Conservation (phyloP, 2,329 filamentous ascomycete genomes). For the Cadophora sp. region DNA sequence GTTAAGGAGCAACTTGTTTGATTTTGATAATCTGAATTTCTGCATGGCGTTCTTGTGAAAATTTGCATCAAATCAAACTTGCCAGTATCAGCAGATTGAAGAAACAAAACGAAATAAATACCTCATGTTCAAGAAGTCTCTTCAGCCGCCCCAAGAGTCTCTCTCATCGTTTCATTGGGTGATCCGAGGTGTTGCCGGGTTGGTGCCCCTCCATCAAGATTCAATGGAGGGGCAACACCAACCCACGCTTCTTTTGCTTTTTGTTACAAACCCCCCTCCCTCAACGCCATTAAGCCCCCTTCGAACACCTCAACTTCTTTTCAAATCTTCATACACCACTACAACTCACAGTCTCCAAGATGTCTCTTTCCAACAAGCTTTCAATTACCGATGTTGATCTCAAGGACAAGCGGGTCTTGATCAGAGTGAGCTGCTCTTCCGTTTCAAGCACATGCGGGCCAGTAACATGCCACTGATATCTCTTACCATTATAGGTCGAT, state of each 20-base stretch:
- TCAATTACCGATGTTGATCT: constrained; percentile 95
- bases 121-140: constrained; percentile 9
- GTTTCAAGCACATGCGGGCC: constrained; percentile 2
- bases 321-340: constrained; percentile 20
- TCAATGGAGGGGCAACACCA: constrained; percentile 33
- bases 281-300: constrained; percentile 25
- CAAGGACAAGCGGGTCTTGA: constrained; percentile 97
- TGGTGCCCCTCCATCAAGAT: constrained; percentile 33
- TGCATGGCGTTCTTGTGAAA: neutral
- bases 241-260: constrained; percentile 32
- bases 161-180: constrained; percentile 12
- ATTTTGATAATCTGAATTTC: neutral
- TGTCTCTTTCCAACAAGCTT: constrained; percentile 99
- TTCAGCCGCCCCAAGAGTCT: neutral
- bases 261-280: constrained; percentile 26
- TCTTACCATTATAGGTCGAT: constrained; percentile 73
- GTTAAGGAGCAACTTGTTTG: constrained; percentile 1
- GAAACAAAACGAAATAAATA: neutral
- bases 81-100: constrained; percentile 6
- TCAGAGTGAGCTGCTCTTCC: constrained; percentile 71
- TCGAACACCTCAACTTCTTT: constrained; percentile 27
- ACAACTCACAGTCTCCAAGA: constrained; percentile 53
- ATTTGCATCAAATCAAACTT: neutral
- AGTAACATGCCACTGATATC: constrained; percentile 35
- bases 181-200: constrained; percentile 8